Percentiles rank a stretch among this genome's conserved stretches.
These are phyloP conservation scores for Neltuma alba DNA, from an alignment of 306 rosid species.

Conservation along the genomic window DNA sequence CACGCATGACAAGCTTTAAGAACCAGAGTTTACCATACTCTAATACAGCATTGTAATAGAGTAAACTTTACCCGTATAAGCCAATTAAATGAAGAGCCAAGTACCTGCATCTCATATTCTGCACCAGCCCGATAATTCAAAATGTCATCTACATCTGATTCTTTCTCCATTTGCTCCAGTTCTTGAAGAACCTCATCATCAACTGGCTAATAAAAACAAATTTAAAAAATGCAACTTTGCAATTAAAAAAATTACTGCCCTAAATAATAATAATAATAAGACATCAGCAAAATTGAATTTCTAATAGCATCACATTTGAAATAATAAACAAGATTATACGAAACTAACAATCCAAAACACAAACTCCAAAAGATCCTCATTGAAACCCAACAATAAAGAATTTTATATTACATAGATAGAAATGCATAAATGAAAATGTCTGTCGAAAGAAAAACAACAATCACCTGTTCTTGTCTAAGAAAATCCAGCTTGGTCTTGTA, in stretches of 20 bases:
- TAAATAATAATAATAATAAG: neutral
- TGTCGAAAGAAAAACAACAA: constrained; percentile 5
- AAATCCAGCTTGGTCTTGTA: constrained; percentile 83
- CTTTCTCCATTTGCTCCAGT: constrained; percentile 92
- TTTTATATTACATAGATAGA: neutral
- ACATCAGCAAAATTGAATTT: neutral
- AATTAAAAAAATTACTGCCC: neutral
- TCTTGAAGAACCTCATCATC: constrained; percentile 65
- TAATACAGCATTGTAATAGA: neutral
- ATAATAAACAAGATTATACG: constrained; percentile 12
- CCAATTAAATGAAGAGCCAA: constrained; percentile 28
- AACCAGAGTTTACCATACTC: constrained; percentile 9
- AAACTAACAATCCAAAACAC: constrained; percentile 6
- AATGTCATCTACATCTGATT: constrained; percentile 83
- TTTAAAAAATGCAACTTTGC: constrained; percentile 13
- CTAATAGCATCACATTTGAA: neutral
- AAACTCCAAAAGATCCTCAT: constrained; percentile 13
- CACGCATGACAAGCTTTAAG: constrained; percentile 6
- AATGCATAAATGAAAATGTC: neutral
- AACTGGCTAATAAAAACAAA: constrained; percentile 62
- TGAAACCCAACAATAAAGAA: constrained; percentile 12
- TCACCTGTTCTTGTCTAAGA: constrained; percentile 87
- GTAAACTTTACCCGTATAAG: constrained; percentile 28
- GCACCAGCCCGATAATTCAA: constrained; percentile 80
- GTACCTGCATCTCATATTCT: constrained; percentile 82